Percentiles rank a stretch among this genome's conserved stretches.
Conservation (phyloP, 2,329 filamentous ascomycete species). For the Magnaporthiopsis poae region DNA sequence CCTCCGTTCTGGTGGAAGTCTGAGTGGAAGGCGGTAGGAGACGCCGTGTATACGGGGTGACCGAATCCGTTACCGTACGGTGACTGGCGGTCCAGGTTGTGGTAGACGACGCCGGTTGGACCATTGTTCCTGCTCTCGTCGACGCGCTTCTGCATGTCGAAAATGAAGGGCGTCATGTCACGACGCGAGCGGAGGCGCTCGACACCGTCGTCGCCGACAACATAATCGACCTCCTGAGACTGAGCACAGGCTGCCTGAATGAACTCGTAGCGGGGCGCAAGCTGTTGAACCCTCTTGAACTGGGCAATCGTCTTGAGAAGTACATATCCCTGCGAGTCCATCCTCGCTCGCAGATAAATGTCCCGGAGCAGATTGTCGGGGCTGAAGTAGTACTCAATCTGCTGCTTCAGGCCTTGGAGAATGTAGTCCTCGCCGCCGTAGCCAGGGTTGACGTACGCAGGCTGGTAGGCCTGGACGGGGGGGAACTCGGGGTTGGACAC, state of each 20-base stretch:
- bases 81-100: slow-evolving; percentile 16
- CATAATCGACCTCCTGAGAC: slow-evolving; percentile 64
- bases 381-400: slow-evolving; percentile 91
- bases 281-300: slow-evolving; percentile 74
- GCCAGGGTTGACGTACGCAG: slow-evolving; percentile 12
- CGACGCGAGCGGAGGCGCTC: slow-evolving; percentile 68
- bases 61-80: slow-evolving; percentile 19
- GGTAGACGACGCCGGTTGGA: slow-evolving; percentile 30
- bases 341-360: slow-evolving; percentile 73
- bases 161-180: slow-evolving; percentile 71
- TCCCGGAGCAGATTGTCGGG: slow-evolving; percentile 93
- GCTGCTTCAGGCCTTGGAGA: slow-evolving; percentile 33
- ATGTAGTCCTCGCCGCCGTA: slow-evolving; percentile 11
- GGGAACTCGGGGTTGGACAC: slow-evolving; percentile 36
- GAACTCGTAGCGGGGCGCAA: slow-evolving; percentile 63
- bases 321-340: slow-evolving; percentile 93
- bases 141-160: slow-evolving; percentile 62
- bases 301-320: slow-evolving; percentile 65
- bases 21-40: slow-evolving; percentile 3
- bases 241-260: slow-evolving; percentile 66
- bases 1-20: slow-evolving; percentile 21
- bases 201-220: slow-evolving; percentile 62
- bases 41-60: slow-evolving; percentile 11
- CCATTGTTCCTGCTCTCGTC: slow-evolving; percentile 65
- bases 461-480: slow-evolving; percentile 36